Evolutionary conservation across 2,329 filamentous ascomycete genomes (phyloP), one percentile per base, ranked within the genome.

Genomic region (Hyphodiscus sp.): DNA sequence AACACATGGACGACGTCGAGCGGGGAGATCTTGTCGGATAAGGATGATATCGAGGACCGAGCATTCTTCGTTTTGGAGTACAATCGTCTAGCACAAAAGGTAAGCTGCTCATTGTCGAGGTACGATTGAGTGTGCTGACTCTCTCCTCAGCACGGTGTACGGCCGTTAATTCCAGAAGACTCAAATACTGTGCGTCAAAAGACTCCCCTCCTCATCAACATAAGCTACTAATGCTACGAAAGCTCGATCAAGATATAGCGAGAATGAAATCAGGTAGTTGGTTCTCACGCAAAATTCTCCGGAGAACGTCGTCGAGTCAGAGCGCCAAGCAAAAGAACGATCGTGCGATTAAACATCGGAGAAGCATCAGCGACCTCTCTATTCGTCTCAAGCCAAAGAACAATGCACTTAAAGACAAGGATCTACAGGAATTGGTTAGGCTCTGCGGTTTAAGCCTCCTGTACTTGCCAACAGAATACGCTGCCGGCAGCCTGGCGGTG

Each of bases 381-480:
- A 61, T 76, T 30, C 71, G 74, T 43, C 54, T 80, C 11, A 68
- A 76, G 13, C 69, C 73, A 42, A 75, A 71, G 55, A 67, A 60
- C 50, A 76, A 78, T 46, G 69, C 67, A 5, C 65, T 79, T 20
- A 79, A 74, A 61, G 71, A 73, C 44, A 71, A 79, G 57, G 75
- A 77, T 49, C 68, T 87, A 0, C 74, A 78, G 52, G 75, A 77
- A n/a, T 74, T 87, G 60, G 76, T 86, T 18, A 76, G 81, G 11
- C 67, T 86, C 29, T 83, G 81, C 58, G 83, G 84, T 41, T 81
- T 80, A 64, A 84, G 81, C 63, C 69, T 79, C 29, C 69, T 87
- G 47, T 80, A 82, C 60, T 70, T 87, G 9, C 82, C 83, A 0
- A 59, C 72, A 2, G 81, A 83, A 50, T 80, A 84, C 60, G 73